Conservation (phyloP, 495 filamentous ascomycete species). For the Cudoniella acicularis region DNA sequence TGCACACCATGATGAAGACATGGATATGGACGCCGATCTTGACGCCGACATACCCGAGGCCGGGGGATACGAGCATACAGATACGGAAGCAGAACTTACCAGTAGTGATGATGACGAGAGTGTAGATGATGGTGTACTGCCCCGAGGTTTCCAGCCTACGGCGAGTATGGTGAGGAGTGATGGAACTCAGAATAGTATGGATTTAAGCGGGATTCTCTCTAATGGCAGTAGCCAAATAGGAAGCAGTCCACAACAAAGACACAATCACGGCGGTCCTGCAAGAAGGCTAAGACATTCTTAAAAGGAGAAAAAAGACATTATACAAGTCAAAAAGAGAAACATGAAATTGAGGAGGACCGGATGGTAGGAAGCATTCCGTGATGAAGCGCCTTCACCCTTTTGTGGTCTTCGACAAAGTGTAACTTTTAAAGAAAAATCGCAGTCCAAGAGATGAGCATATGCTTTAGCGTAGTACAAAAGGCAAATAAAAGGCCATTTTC, state of each 20-base stretch:
- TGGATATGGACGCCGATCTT: slow-evolving; percentile 56
- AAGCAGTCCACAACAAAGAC: slow-evolving; percentile 36
- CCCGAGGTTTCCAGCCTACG: background rate
- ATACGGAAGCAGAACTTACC: slow-evolving; percentile 68
- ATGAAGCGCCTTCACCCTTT: too few species aligned
- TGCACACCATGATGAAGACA: slow-evolving; percentile 31
- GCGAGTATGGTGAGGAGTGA: slow-evolving; percentile 35
- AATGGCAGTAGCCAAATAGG: slow-evolving; percentile 41
- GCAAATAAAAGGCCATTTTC: too few species aligned
- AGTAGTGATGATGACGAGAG: slow-evolving; percentile 39
- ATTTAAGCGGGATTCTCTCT: slow-evolving; percentile 46
- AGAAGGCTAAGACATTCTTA: background rate
- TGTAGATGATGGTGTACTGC: slow-evolving; percentile 13
- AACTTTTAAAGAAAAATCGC: too few species aligned
- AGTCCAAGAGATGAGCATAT: too few species aligned
- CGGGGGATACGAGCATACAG: slow-evolving; percentile 74
- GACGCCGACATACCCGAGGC: slow-evolving; percentile 68
- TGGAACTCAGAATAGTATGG: slow-evolving; percentile 44
- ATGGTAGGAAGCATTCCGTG: too few species aligned
- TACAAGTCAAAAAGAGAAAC: too few species aligned
- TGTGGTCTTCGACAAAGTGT: too few species aligned
- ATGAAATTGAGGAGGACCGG: too few species aligned
- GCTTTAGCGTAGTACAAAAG: too few species aligned
- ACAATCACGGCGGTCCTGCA: background rate
- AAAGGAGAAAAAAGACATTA: too few species aligned